Evolutionary conservation across 257 asterid genomes (phyloP).

Genomic region (Haberlea rhodopensis): DNA sequence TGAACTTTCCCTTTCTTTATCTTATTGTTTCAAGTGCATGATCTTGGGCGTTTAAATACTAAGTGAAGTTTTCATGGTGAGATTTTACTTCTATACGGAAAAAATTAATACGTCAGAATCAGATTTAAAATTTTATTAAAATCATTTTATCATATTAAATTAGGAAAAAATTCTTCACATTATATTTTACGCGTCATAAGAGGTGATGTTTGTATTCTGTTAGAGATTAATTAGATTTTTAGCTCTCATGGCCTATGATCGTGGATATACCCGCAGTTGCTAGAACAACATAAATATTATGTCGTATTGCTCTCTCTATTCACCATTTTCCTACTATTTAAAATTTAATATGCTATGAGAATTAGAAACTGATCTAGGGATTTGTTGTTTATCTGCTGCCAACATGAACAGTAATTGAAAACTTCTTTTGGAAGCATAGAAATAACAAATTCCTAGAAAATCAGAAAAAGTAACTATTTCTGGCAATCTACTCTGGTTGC

Average conservation of each 20-base stretch:
- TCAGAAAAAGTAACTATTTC: background rate
- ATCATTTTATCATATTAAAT: too few relatives aligned
- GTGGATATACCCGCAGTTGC: background rate
- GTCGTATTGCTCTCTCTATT: background rate
- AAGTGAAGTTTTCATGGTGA: conserved; percentile 20
- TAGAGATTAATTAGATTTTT: too few relatives aligned
- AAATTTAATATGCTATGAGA: background rate
- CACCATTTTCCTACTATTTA: background rate
- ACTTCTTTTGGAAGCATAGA: background rate
- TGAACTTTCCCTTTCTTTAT: background rate
- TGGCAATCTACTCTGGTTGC: background rate
- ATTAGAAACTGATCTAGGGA: background rate
- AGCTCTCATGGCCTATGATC: background rate
- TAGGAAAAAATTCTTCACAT: background rate
- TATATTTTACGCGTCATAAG: background rate
- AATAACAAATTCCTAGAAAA: background rate
- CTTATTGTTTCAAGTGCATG: conserved; percentile 14
- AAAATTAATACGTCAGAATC: background rate
- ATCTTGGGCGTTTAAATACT: background rate
- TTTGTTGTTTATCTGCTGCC: background rate
- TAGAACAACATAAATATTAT: background rate
- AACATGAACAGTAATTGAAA: background rate
- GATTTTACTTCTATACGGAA: too few relatives aligned
- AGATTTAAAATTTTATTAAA: background rate
- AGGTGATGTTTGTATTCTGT: background rate